Conservation (phyloP, 768 basidiomycete genomes). For the Calocybe cyanea region DNA sequence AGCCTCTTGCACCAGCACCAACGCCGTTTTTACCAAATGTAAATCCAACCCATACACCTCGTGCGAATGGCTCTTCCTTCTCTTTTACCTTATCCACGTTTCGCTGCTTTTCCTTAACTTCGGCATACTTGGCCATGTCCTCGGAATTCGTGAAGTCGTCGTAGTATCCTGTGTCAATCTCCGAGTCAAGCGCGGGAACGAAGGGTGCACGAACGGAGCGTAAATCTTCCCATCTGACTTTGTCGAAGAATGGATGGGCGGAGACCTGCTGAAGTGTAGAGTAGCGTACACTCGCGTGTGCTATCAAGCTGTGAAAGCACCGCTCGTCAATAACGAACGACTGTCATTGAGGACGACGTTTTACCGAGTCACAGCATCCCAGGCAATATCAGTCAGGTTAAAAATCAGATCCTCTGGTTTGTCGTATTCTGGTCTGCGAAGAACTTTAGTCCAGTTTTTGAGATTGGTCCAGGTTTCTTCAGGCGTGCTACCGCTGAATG, state of each 20-base stretch:
- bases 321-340: too few relatives aligned
- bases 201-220: slow-evolving; percentile 81
- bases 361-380: slow-evolving; percentile 89
- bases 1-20: slow-evolving; percentile 47
- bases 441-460: slow-evolving; percentile 94
- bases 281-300: slow-evolving; percentile 79
- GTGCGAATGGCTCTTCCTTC: slow-evolving; percentile 66
- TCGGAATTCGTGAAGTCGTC: slow-evolving; percentile 85
- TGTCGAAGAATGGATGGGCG: slow-evolving; percentile 79
- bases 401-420: slow-evolving; percentile 95
- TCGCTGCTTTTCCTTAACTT: slow-evolving; percentile 94
- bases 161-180: slow-evolving; percentile 93
- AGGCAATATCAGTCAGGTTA: slow-evolving; percentile 89
- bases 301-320: slow-evolving; percentile 63
- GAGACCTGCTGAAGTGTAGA: slow-evolving; percentile 69
- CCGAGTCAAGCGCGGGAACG: slow-evolving; percentile 90
- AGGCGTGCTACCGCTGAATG: slow-evolving; percentile 91
- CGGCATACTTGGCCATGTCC: slow-evolving; percentile 99
- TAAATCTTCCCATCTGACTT: slow-evolving; percentile 73
- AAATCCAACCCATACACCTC: slow-evolving; percentile 90
- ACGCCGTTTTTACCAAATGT: slow-evolving; percentile 89
- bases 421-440: slow-evolving; percentile 93
- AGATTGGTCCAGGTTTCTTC: slow-evolving; percentile 99
- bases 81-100: slow-evolving; percentile 92
- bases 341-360: slow-evolving; percentile 11